phyloP scores from a whole-genome alignment of 306 rosid genomes.

The Cicer bijugum region DNA sequence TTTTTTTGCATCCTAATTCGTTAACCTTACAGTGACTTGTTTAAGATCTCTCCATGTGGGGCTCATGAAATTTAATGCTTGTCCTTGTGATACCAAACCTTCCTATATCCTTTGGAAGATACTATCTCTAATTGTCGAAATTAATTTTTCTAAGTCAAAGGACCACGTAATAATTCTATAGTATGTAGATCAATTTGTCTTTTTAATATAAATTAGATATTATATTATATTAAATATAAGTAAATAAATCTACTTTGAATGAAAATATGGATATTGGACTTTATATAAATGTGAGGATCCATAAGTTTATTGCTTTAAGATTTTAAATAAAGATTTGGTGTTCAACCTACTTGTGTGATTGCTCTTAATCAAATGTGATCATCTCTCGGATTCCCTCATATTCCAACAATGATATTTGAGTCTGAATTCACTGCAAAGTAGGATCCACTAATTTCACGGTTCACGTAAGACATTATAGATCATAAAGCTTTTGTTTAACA shows the following conservation, averaged over 20 bases:
- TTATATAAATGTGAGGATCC: too few species aligned
- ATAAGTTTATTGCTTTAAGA: too few species aligned
- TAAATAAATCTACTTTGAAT: fast-evolving
- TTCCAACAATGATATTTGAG: too few species aligned
- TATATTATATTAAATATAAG: too few species aligned
- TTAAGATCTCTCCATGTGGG: slow-evolving; percentile 39
- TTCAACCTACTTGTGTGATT: too few species aligned
- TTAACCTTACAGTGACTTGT: background rate
- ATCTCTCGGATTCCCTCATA: too few species aligned
- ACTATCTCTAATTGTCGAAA: background rate
- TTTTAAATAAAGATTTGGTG: too few species aligned
- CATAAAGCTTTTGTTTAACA: background rate
- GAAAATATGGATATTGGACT: too few species aligned
- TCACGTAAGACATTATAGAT: background rate
- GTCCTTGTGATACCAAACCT: slow-evolving; percentile 39
- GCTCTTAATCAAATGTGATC: too few species aligned
- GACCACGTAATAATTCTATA: background rate
- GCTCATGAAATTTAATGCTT: slow-evolving; percentile 45
- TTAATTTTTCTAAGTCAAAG: background rate
- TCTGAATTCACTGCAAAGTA: too few species aligned
- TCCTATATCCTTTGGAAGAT: slow-evolving; percentile 40
- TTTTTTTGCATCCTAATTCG: slow-evolving; percentile 28
- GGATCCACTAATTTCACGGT: background rate
- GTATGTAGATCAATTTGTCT: background rate
- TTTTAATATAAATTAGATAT: background rate